Base-by-base conservation (phyloP, 2,329 filamentous ascomycete species). In the Ophiostoma angusticollis region DNA sequence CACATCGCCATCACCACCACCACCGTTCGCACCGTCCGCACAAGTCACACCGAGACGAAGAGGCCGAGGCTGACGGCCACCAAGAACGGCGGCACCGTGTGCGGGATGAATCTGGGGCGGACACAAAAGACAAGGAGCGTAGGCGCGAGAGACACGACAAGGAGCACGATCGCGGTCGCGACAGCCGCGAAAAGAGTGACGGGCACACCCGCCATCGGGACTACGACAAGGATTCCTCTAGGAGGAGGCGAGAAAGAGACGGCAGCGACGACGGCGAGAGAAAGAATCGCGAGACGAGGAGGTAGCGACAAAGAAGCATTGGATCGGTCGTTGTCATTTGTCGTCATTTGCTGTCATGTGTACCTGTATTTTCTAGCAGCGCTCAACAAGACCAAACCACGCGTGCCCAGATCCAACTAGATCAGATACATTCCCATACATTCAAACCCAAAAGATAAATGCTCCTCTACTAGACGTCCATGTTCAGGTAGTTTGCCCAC, bases 401-500 rank as follows among this genome's bases (percentile, higher is more conserved):
- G n/a, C n/a, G n/a, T n/a, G n/a, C n/a, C n/a, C n/a, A n/a, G n/a
- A n/a, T n/a, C n/a, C n/a, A n/a, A n/a, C n/a, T n/a, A n/a, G n/a
- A n/a, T n/a, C n/a, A n/a, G n/a, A n/a, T n/a, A n/a, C n/a, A n/a
- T n/a, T n/a, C n/a, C n/a, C n/a, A n/a, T n/a, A n/a, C 25, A n/a
- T 28, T 13, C 25, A 5, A 6, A 17, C 9, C 12, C 13, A 3
- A 30, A 28, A n/a, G 9, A 21, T 3, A 28, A 28, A 28, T 11
- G 17, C 16, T 17, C 16, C 24, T 25, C 29, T 13, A 3, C 16
- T 16, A n/a, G 18, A 37, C 36, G 16, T 43, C 41, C 29, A 46
- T 44, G 25, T 29, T 41, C 37, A 87, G 60, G 61, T 87, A 91
- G 50, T 77, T 70, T 58, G 84, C 89, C 85, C 85, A 93, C 2